A percentile compares a stretch with the other conserved stretches of the same genome.
phyloP scores from a whole-genome alignment of 176 grass and related monocot species.

The Triticum timopheevii region DNA sequence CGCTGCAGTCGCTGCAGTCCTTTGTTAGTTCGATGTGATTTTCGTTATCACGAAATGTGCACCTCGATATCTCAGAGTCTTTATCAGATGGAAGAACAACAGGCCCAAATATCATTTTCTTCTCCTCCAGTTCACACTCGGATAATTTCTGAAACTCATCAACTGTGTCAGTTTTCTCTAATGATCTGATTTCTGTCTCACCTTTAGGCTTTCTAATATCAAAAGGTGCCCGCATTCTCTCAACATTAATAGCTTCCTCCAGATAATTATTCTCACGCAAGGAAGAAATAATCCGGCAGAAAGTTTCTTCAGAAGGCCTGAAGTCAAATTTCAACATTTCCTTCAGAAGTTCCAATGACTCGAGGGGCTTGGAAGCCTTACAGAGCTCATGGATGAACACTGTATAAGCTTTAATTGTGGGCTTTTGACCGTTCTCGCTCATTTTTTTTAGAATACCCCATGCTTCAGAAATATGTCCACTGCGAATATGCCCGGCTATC shows the following conservation, averaged over 20 bases:
- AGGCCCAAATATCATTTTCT: conserved; percentile 4
- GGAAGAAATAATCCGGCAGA: conserved; percentile 43
- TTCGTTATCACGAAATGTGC: conserved; percentile 12
- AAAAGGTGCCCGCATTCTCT: conserved; percentile 44
- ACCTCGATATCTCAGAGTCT: conserved; percentile 26
- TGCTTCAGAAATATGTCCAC: conserved; percentile 60
- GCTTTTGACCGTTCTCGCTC: conserved; percentile 50
- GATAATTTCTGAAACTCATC: background rate
- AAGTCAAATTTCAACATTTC: conserved; percentile 55
- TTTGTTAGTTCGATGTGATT: conserved; percentile 29
- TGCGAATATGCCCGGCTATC: conserved; percentile 57
- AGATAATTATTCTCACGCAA: conserved; percentile 46
- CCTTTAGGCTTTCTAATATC: conserved; percentile 30
- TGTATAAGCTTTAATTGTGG: conserved; percentile 65
- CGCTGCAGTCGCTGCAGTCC: conserved; percentile 37
- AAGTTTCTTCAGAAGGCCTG: conserved; percentile 47
- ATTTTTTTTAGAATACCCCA: conserved; percentile 55
- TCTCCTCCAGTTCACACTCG: conserved; percentile 20
- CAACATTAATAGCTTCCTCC: conserved; percentile 46
- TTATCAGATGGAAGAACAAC: conserved; percentile 10
- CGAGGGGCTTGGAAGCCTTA: conserved; percentile 59
- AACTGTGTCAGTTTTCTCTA: conserved; percentile 7
- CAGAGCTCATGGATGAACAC: conserved; percentile 83
- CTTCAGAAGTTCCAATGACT: conserved; percentile 64
- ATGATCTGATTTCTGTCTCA: conserved; percentile 10